Percentiles rank a stretch among this genome's conserved stretches.
phyloP scores from a whole-genome alignment of 345 rosid species.

The Euphorbia pulcherrima region DNA sequence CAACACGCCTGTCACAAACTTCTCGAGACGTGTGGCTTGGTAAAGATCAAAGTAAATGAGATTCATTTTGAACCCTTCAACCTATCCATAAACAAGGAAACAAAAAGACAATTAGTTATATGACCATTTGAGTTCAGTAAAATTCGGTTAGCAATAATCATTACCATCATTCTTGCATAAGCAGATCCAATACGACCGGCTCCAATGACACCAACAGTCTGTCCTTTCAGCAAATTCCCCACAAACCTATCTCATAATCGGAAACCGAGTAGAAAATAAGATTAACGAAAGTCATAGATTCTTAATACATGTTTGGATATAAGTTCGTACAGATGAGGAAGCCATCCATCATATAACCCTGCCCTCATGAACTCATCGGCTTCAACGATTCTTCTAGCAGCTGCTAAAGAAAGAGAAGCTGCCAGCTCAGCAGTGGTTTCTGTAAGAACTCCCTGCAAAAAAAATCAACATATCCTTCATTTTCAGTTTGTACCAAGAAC shows the following conservation, averaged over 20 bases:
- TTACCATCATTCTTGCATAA: slow-evolving; percentile 97
- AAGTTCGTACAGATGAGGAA: slow-evolving; percentile 63
- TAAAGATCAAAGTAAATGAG: slow-evolving; percentile 88
- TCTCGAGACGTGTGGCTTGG: slow-evolving; percentile 90
- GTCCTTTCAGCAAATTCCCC: slow-evolving; percentile 96
- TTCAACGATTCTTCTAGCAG: slow-evolving; percentile 94
- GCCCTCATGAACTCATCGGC: slow-evolving; percentile 96
- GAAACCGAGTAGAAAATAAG: background rate
- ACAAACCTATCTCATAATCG: slow-evolving; percentile 51
- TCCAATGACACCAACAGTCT: slow-evolving; percentile 96
- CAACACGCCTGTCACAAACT: slow-evolving; percentile 73
- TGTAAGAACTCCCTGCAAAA: slow-evolving; percentile 81
- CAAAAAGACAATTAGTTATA: background rate
- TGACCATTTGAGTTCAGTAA: background rate
- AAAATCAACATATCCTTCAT: slow-evolving; percentile 1
- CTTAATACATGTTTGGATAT: background rate
- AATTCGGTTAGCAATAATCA: slow-evolving; percentile 6
- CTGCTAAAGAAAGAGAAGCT: slow-evolving; percentile 84
- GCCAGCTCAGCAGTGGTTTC: slow-evolving; percentile 97
- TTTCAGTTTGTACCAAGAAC: no score
- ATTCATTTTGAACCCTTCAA: slow-evolving; percentile 97
- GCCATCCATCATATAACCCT: slow-evolving; percentile 98
- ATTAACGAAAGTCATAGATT: background rate
- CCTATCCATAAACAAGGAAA: slow-evolving; percentile 33
- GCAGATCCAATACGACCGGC: slow-evolving; percentile 99